Base-by-base conservation (phyloP, 2,329 filamentous ascomycete genomes). In the Ophiocordyceps robertsii region DNA sequence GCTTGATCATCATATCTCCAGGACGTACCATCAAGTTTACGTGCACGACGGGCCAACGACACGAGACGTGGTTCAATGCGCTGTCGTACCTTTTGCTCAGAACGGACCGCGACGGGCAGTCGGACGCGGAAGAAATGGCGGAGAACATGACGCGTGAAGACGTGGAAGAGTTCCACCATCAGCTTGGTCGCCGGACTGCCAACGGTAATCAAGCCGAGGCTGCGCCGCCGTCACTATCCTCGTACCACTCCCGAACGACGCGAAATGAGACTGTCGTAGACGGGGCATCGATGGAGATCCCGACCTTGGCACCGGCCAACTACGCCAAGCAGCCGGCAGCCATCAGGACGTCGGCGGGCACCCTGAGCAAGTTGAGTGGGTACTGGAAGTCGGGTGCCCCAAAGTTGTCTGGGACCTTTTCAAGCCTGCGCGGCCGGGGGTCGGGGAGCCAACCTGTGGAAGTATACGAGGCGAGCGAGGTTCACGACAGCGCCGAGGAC, bases 11-110 rank as follows among this genome's bases (percentile, higher is more conserved):
- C 44, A 74, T 94, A 45, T 92, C 90, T 2, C 89, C 89, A 17
- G 88, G 89, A 40, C 80, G 92, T 50, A 80, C 80, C 14, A 78
- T 98, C 63, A 90, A 95, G 62, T 94, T 98, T 51, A 98, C 92
- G 2, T 93, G 90, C 48, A 81, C 86, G 2, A 98, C 92, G 3
- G 84, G 87, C 32, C 88, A 95, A 59, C 77, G 92, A 46, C 92
- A 98, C 56, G 92, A 98, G 66, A 96, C 89, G 1, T 98, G 92
- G 92, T 95, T 92, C 72, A 96, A 96, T 56, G 89, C 92, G 0
- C 71, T 98, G 43, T 94, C 87, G 1, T 98, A 98, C 59, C 74
- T 98, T 13, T 73, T 96, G 31, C 72, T 95, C 29, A 80, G 89
- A 38, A 88, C 81, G 24, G 72, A 77, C 29, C 68, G 73, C 17